Base-by-base conservation (phyloP, 306 rosid species). In the Begonia fuchsioides region DNA sequence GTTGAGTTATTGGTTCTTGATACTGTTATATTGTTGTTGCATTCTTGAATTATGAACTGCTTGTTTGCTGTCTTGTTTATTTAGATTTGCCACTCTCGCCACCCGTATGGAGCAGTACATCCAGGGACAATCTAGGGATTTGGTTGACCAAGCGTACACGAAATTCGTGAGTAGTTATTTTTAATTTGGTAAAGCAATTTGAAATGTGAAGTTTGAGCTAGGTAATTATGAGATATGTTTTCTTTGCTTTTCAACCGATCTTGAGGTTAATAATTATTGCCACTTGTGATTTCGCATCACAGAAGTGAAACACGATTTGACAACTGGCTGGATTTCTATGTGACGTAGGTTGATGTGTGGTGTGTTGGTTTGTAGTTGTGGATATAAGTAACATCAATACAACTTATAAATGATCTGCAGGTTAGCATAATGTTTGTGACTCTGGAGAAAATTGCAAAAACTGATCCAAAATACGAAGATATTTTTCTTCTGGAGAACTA, bases 111-210 rank as follows among this genome's bases (percentile, higher is more conserved):
- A 90, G 77, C 98, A 85, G 63, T 90, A 85, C 67, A 63, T 90
- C 55, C 68, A 76, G 51, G 98, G 95, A 59, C 95, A 90, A 66
- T 81, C 95, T 15, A 79, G 98, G 81, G 98, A 90, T 73, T 79
- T 90, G 80, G 98, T 90, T 68, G 98, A 90, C 71, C 95, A 81
- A 85, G 95, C 98, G 32, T 90, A 90, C 75, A 82, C 80, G 17
- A 90, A 90, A 76, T 79, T 90, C 71, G 98, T 90, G 64, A 75
- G 95, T 73, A 26, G 17, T 61, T 13, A 16, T 32, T 53, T 26
- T 26, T 14, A 10, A 18, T 18, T 19, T 32, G 38, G 48, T 17
- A 35, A 1, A 49, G 32, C 47, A 35, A 26, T 26, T 4, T 26
- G 35, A 26, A 26, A 26, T 26, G 35, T 26, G 35, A 26, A 26